Conservation (phyloP, 495 filamentous ascomycete genomes). For the Hypomontagnella submonticulosa region DNA sequence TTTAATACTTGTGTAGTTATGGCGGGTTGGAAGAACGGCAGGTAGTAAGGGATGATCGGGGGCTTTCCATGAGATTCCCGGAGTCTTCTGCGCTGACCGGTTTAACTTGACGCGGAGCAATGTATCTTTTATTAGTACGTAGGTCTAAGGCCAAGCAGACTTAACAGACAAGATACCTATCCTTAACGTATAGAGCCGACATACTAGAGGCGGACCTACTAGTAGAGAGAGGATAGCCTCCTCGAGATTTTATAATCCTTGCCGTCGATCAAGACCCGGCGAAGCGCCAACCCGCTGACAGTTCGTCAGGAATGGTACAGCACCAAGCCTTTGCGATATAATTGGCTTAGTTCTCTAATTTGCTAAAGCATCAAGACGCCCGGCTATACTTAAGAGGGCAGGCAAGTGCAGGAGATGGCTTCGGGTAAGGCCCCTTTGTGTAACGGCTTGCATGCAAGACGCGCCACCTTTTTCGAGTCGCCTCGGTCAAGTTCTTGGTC, state of each 20-base stretch:
- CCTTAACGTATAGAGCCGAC: conserved; percentile 1
- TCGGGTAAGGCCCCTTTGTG: conserved; percentile 44
- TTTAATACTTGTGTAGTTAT: conserved; percentile 26
- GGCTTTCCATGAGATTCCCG: conserved; percentile 13
- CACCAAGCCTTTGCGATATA: conserved; percentile 11
- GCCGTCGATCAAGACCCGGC: conserved; percentile 38
- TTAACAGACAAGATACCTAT: conserved; percentile 6
- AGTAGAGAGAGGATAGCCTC: conserved; percentile 20
- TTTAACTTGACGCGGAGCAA: conserved; percentile 1
- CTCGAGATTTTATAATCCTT: conserved; percentile 28
- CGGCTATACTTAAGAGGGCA: conserved; percentile 32
- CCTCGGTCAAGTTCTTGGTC: conserved; percentile 39
- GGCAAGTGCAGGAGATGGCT: conserved; percentile 35
- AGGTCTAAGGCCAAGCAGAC: conserved; percentile 3
- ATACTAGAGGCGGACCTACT: conserved; percentile 14
- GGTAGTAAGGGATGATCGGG: conserved; percentile 21
- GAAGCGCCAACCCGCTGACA: conserved; percentile 43
- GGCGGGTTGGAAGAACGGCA: conserved; percentile 26
- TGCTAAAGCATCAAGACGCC: conserved; percentile 25
- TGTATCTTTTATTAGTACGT: not conserved
- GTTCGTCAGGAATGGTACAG: conserved; percentile 35
- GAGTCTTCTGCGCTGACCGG: conserved; percentile 5
- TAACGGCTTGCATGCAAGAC: conserved; percentile 38
- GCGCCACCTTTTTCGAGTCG: conserved; percentile 39
- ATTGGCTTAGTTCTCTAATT: conserved; percentile 32